Conservation (phyloP, 2,329 filamentous ascomycete species). For the Apiospora aurea region DNA sequence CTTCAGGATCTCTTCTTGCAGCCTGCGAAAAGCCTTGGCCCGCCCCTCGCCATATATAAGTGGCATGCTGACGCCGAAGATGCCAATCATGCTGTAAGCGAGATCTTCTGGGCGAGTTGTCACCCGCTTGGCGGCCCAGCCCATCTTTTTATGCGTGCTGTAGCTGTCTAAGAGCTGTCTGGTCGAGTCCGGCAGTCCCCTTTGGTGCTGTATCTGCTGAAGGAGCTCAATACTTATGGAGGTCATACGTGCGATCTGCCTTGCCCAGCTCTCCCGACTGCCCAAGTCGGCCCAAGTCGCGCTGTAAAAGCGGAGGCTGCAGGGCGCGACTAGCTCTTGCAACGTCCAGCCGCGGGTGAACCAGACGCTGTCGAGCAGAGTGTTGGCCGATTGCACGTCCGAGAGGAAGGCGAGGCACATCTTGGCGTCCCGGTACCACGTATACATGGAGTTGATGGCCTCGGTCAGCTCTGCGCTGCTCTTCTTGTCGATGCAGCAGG, state of each 20-base stretch:
- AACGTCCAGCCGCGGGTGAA: conserved; percentile 16
- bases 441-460: neutral
- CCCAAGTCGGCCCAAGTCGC: neutral
- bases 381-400: neutral
- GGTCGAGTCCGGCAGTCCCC: neutral
- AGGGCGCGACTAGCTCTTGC: neutral
- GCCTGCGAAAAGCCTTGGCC: conserved; percentile 36
- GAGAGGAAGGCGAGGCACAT: neutral
- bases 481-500: neutral
- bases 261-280: neutral
- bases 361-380: neutral
- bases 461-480: neutral
- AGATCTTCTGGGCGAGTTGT: conserved; percentile 39
- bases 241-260: neutral
- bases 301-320: neutral
- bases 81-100: conserved; percentile 42
- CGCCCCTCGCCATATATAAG: conserved; percentile 42
- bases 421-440: conserved; percentile 7
- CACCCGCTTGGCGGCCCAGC: conserved; percentile 28
- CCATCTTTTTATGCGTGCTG: conserved; percentile 34
- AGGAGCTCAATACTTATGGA: neutral
- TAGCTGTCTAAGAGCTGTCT: neutral
- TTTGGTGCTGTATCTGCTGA: neutral
- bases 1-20: conserved; percentile 39
- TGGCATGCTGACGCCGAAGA: conserved; percentile 43